Conservation (phyloP, 2,329 filamentous ascomycete species). For the Fusarium oligoseptatum region DNA sequence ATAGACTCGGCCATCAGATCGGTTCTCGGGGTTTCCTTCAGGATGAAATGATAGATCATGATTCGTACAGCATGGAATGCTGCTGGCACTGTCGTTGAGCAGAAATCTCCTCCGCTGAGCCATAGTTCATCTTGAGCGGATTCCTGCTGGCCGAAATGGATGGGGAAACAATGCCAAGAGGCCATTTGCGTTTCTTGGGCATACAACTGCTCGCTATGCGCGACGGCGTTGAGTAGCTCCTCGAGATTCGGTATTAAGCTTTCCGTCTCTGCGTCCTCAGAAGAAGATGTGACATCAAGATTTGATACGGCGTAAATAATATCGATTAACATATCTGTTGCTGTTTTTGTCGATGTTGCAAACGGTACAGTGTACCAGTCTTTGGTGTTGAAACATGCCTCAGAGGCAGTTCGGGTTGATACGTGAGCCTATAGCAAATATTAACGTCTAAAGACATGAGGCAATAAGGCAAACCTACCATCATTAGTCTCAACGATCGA, state of each 20-base stretch:
- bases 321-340: background rate
- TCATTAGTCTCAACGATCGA: background rate
- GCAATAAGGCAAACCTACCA: background rate
- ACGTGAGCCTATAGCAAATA: background rate
- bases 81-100: background rate
- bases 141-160: background rate
- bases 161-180: background rate
- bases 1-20: background rate
- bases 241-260: too few species aligned
- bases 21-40: background rate
- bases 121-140: background rate
- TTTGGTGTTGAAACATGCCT: background rate
- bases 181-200: background rate
- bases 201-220: background rate
- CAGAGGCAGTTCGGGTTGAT: background rate
- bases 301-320: background rate
- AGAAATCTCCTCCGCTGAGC: background rate
- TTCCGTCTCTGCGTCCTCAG: too few species aligned
- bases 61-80: background rate
- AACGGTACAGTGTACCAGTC: background rate
- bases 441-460: background rate
- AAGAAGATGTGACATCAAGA: too few species aligned
- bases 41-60: background rate
- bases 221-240: too few species aligned
- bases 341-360: background rate